Base-by-base conservation (phyloP, 116 monocot species). In the Cymodocea nodosa region DNA sequence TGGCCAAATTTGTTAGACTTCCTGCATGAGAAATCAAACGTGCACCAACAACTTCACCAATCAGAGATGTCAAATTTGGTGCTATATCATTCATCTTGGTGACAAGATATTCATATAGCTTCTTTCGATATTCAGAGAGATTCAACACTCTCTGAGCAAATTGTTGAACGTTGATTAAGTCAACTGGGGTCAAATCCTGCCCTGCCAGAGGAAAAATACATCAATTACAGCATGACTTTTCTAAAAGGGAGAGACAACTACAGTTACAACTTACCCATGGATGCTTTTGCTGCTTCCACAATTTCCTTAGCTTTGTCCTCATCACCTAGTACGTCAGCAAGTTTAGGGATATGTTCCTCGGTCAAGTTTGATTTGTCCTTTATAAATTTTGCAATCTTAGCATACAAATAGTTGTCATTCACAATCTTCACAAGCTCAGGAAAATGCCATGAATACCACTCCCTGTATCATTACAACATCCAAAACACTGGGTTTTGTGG, bases 401-500 rank as follows among this genome's bases (percentile, higher is more conserved):
- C 82, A 77, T 85, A 94, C 17, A 90, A 56, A 57, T 87, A 94
- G 56, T 94, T 94, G 67, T 94, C 94, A 74, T 85, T 87, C 0
- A 94, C 75, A 59, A 94, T 90, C 69, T 87, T 94, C 25, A 80
- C 81, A 2, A 94, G 73, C 75, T 94, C 94, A 2, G 94, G 94
- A 55, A 94, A 94, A 85, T 94, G 94, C 86, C 89, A 94, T 0
- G 84, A 84, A 35, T 87, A 94, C 94, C 94, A 90, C 36, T 90
- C 90, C 69, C 94, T 94, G 77, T 57, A 57, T 12, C 6, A 57
- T 22, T 23, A 57, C 24, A 24, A 23, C 4, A 57, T 9, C 4
- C 7, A 23, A 11, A 57, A 57, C 13, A 25, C 7, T 39, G 39
- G 39, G 39, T 9, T 39, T 39, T n/a, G 39, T 9, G 4, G 39